Conservation (phyloP, 805 yeast genomes). For the Ogataea chonburiensis region DNA sequence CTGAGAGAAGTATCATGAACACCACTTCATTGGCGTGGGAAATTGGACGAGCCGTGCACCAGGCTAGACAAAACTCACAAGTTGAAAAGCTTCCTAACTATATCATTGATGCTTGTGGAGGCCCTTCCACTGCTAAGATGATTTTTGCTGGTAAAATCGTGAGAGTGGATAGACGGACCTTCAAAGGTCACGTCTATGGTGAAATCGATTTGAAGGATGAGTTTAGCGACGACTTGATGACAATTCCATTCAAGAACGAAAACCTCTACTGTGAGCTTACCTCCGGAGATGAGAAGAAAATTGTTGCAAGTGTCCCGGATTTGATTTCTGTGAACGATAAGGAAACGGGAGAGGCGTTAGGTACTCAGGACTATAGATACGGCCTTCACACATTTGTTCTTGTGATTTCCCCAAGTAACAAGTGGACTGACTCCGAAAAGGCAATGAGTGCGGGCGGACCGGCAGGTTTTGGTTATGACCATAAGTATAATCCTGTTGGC, state of each 20-base stretch:
- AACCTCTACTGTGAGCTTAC: constrained; percentile 35
- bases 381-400: constrained; percentile 42
- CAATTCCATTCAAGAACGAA: constrained; percentile 46
- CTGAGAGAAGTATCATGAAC: constrained; percentile 34
- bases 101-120: constrained; percentile 39
- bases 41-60: constrained; percentile 41
- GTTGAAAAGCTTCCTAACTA: constrained; percentile 33
- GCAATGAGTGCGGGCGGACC: constrained; percentile 44
- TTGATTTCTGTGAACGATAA: constrained; percentile 39
- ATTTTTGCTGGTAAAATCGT: constrained; percentile 42
- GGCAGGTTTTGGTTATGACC: constrained; percentile 27
- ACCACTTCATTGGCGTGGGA: constrained; percentile 43
- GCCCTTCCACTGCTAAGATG: constrained; percentile 31
- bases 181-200: constrained; percentile 44
- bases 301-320: constrained; percentile 42
- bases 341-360: constrained; percentile 41
- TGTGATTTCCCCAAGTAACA: constrained; percentile 35
- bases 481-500: constrained; percentile 39
- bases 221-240: constrained; percentile 14
- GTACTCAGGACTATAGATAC: constrained; percentile 45
- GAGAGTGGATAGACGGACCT: constrained; percentile 39
- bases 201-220: constrained; percentile 32
- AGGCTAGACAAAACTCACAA: constrained; percentile 36
- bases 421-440: constrained; percentile 34
- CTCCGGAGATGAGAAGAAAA: constrained; percentile 19